A percentile compares a stretch with the other conserved stretches of the same genome.
Evolutionary conservation across 768 basidiomycete genomes (phyloP).

Genomic region (Boletus vermiculosoides): DNA sequence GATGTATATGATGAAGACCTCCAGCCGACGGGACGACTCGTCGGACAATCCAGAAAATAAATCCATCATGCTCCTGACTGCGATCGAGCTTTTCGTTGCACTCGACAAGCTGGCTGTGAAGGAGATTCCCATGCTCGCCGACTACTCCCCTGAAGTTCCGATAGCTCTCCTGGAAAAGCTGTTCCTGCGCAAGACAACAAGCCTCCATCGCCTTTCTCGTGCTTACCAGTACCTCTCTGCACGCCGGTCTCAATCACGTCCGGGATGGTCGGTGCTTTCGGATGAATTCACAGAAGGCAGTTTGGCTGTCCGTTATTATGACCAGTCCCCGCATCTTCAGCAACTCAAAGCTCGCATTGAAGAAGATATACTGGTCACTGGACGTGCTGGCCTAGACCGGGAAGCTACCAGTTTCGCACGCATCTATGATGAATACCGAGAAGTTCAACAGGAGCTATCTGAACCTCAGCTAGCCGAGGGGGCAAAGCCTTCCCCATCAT

Average conservation of each 20-base stretch:
- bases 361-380: slow-evolving; percentile 15
- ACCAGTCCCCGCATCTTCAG: slow-evolving; percentile 22
- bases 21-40: too few relatives aligned
- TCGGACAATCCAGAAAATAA: too few relatives aligned
- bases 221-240: slow-evolving; percentile 25
- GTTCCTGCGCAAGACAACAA: too few relatives aligned
- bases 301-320: slow-evolving; percentile 38
- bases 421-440: background rate
- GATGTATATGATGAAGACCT: too few relatives aligned
- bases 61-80: too few relatives aligned
- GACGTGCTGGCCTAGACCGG: slow-evolving; percentile 9
- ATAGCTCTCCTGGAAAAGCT: too few relatives aligned
- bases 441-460: background rate
- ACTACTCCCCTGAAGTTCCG: too few relatives aligned
- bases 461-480: background rate
- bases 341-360: slow-evolving; percentile 30
- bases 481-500: slow-evolving; percentile 15
- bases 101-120: too few relatives aligned
- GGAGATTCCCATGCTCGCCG: too few relatives aligned
- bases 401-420: background rate
- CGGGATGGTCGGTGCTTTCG: slow-evolving; percentile 33
- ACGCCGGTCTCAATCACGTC: slow-evolving; percentile 24
- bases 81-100: too few relatives aligned
- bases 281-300: slow-evolving; percentile 14
- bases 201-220: too few relatives aligned